Evolutionary conservation across 2,329 filamentous ascomycete genomes (phyloP).

Genomic region (Paramyrothecium sp.): DNA sequence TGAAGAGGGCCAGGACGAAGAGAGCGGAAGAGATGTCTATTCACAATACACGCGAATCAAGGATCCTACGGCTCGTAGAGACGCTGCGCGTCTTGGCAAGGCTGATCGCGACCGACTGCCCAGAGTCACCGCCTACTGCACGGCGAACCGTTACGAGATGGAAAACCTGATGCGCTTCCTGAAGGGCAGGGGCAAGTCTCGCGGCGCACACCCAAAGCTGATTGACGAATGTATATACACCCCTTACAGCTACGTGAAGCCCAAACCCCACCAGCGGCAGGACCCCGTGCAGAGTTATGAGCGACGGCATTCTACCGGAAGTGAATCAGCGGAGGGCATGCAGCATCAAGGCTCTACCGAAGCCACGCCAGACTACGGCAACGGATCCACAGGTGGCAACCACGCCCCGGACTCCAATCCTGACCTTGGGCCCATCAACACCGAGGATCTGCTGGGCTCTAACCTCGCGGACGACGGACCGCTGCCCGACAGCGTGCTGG

Average conservation of each 20-base stretch:
- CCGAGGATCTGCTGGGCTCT: slow-evolving; percentile 32
- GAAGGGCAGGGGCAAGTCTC: slow-evolving; percentile 76
- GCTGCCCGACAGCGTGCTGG: slow-evolving; percentile 50
- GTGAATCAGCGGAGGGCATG: slow-evolving; percentile 45
- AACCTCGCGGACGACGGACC: slow-evolving; percentile 31
- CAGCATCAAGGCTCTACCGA: slow-evolving; percentile 27
- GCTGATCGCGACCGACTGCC: slow-evolving; percentile 85
- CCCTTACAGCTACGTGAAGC: slow-evolving; percentile 75
- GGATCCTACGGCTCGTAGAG: slow-evolving; percentile 86
- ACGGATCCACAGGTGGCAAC: slow-evolving; percentile 23
- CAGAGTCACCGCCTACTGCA: slow-evolving; percentile 94
- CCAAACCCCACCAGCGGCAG: slow-evolving; percentile 15
- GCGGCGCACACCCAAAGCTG: slow-evolving; percentile 81
- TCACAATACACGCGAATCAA: slow-evolving; percentile 98
- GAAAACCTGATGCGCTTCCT: slow-evolving; percentile 87
- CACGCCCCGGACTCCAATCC: slow-evolving; percentile 13
- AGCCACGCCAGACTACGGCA: slow-evolving; percentile 24
- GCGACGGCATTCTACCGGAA: slow-evolving; percentile 74
- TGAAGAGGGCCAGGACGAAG: slow-evolving; percentile 76
- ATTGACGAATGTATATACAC: slow-evolving; percentile 99
- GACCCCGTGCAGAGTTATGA: slow-evolving; percentile 51
- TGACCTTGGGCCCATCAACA: slow-evolving; percentile 20
- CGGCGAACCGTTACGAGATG: slow-evolving; percentile 86
- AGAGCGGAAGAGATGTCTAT: slow-evolving; percentile 93
- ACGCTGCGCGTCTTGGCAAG: slow-evolving; percentile 90